phyloP scores from a whole-genome alignment of 2,329 filamentous ascomycete genomes.

The Fonsecaea monophora region DNA sequence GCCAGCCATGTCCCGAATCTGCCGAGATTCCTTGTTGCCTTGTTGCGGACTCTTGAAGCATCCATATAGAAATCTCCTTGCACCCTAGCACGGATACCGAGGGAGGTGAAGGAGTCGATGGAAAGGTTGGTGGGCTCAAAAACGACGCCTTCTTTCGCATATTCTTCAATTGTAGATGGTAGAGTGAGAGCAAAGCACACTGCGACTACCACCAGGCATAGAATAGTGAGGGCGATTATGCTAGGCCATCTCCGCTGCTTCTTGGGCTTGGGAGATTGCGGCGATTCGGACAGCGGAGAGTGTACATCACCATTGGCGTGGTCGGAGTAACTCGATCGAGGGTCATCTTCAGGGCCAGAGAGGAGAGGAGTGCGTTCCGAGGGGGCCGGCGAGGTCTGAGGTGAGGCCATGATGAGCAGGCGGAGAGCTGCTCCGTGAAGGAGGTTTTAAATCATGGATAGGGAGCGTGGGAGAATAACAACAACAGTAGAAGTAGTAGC shows the following conservation, averaged over 20 bases:
- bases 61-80: constrained; percentile 84
- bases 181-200: constrained; percentile 83
- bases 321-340: constrained; percentile 40
- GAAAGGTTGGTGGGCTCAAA: constrained; percentile 84
- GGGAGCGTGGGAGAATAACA: background rate
- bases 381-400: constrained; percentile 45
- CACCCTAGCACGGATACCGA: constrained; percentile 79
- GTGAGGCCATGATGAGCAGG: constrained; percentile 36
- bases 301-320: constrained; percentile 37
- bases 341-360: constrained; percentile 45
- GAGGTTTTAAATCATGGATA: constrained; percentile 8
- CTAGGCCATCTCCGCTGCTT: constrained; percentile 73
- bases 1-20: constrained; percentile 81
- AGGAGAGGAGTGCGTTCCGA: constrained; percentile 55
- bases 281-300: constrained; percentile 36
- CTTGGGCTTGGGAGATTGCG: constrained; percentile 37
- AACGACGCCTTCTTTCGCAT: constrained; percentile 81
- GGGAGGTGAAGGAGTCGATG: constrained; percentile 80
- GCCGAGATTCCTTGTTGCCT: constrained; percentile 76
- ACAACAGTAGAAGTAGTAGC: background rate
- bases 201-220: constrained; percentile 67
- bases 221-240: constrained; percentile 71
- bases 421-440: constrained; percentile 14
- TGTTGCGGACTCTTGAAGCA: constrained; percentile 73
- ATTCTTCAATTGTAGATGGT: constrained; percentile 80